A percentile compares a stretch with the other conserved stretches of the same genome.
Conservation (phyloP, 352 stramenopile species). For the Phytophthora rubi region DNA sequence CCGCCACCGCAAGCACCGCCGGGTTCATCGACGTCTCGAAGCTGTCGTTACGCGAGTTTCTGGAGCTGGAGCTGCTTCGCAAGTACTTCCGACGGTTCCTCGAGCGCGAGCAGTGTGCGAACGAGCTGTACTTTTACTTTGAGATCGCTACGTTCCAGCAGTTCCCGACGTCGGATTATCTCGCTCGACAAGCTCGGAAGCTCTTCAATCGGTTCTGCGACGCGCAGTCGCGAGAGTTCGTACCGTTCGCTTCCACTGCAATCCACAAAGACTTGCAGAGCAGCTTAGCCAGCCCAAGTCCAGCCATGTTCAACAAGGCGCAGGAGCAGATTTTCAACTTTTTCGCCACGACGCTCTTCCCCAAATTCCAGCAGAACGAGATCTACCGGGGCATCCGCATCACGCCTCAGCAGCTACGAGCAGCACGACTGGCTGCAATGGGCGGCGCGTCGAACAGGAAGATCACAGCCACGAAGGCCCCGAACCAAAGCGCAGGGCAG, state of each 20-base stretch:
- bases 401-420: conserved; percentile 40
- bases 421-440: conserved; percentile 35
- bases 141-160: conserved; percentile 77
- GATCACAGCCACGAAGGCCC: neutral
- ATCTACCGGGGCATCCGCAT: conserved; percentile 68
- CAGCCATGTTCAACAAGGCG: conserved; percentile 73
- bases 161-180: conserved; percentile 78
- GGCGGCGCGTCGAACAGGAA: conserved; percentile 21
- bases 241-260: conserved; percentile 40
- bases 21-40: conserved; percentile 55
- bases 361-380: conserved; percentile 78
- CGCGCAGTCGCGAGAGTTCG: conserved; percentile 62
- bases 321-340: conserved; percentile 78
- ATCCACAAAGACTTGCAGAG: conserved; percentile 42
- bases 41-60: conserved; percentile 65
- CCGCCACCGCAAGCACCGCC: conserved; percentile 9
- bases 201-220: conserved; percentile 74
- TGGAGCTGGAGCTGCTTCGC: conserved; percentile 62
- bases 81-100: conserved; percentile 73
- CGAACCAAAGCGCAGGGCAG: conserved; percentile 4
- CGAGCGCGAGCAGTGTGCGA: conserved; percentile 74
- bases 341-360: conserved; percentile 68
- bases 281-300: conserved; percentile 48
- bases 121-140: conserved; percentile 81
- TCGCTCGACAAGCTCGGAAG: conserved; percentile 70